phyloP scores from a whole-genome alignment of 139 green algal genomes.

The Coelastrella sp. region DNA sequence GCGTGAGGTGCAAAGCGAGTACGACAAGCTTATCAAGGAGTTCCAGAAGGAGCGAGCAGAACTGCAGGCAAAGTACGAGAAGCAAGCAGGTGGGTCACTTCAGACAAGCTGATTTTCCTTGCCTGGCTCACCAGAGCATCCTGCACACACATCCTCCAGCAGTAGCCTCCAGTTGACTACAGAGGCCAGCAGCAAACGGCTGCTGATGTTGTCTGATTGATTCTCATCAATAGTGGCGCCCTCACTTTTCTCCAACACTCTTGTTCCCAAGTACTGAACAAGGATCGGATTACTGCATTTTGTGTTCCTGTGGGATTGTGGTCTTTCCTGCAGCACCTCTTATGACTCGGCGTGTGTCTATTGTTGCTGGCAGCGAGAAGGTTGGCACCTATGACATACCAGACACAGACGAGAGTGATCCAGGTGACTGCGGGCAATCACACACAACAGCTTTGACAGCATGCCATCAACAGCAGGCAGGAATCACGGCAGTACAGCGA shows the following conservation, averaged over 20 bases:
- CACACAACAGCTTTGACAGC: too few relatives aligned
- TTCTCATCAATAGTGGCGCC: neutral
- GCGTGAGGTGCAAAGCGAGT: slow-evolving; percentile 61
- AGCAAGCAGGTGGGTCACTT: slow-evolving; percentile 56
- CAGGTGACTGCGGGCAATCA: slow-evolving; percentile 30
- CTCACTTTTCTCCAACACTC: neutral
- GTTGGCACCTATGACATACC: slow-evolving; percentile 60
- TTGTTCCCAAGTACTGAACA: neutral
- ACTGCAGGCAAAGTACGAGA: slow-evolving; percentile 64
- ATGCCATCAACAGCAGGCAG: too few relatives aligned
- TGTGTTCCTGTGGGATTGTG: neutral
- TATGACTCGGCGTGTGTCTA: slow-evolving; percentile 52
- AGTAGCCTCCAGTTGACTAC: neutral
- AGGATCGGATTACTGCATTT: neutral
- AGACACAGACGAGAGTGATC: slow-evolving; percentile 50
- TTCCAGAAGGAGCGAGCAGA: slow-evolving; percentile 63
- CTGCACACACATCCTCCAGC: neutral
- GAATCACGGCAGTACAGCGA: too few relatives aligned
- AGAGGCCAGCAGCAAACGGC: neutral
- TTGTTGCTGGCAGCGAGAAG: slow-evolving; percentile 49
- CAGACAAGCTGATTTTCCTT: neutral
- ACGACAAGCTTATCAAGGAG: slow-evolving; percentile 47
- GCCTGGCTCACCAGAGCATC: neutral
- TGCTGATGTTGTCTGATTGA: neutral
- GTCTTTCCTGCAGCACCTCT: slow-evolving; percentile 52